These are phyloP conservation scores for Plasmodium adleri DNA, from an alignment of 169 alveolate genomes.

Conservation along the genomic window DNA sequence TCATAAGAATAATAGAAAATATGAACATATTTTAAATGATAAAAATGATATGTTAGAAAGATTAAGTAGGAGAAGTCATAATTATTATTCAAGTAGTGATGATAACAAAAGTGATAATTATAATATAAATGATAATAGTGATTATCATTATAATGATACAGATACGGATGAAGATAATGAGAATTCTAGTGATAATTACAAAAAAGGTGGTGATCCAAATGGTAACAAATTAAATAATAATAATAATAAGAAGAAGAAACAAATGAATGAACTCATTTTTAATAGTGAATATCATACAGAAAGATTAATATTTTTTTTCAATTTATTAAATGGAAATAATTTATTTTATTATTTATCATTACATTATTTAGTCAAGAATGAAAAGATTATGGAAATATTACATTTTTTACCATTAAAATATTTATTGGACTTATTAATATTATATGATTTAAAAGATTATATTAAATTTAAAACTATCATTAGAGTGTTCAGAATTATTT, in stretches of 20 bases:
- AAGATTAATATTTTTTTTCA: conserved; percentile 47
- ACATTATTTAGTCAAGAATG: conserved; percentile 53
- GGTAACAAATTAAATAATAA: neutral
- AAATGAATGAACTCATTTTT: neutral
- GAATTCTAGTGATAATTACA: neutral
- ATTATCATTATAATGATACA: neutral
- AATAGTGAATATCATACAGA: conserved; percentile 53
- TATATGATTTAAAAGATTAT: conserved; percentile 64
- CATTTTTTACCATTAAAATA: conserved; percentile 57
- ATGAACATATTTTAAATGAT: neutral
- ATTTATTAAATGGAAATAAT: conserved; percentile 62
- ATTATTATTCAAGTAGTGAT: conserved; percentile 5
- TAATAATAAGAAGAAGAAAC: neutral
- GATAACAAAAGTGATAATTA: neutral
- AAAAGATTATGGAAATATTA: conserved; percentile 53
- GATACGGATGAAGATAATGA: neutral
- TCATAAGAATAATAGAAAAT: neutral
- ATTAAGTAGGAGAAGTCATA: conserved; percentile 13
- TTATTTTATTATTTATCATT: conserved; percentile 62
- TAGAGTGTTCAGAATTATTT: conserved; percentile 56
- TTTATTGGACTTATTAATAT: conserved; percentile 51
- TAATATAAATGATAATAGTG: conserved; percentile 1
- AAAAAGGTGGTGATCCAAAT: neutral
- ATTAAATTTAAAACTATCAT: conserved; percentile 52
- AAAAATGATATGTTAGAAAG: neutral